Conservation (phyloP, 768 basidiomycete genomes). For the Phanerochaete carnosa region DNA sequence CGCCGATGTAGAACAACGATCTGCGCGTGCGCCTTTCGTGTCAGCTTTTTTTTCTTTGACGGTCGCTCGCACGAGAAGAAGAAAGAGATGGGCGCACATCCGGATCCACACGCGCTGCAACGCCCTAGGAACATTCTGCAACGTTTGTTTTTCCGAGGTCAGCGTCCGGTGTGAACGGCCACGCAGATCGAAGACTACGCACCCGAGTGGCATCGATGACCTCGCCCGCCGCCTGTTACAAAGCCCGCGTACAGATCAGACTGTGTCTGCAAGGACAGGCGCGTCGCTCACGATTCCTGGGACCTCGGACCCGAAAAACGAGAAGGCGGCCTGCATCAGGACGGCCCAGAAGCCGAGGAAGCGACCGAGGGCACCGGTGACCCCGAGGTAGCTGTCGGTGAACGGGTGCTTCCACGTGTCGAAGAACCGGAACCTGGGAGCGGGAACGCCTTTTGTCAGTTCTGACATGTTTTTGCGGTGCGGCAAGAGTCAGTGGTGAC, state of each 20-base stretch:
- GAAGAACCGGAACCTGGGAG: conserved; percentile 18
- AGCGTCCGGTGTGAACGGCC: background rate
- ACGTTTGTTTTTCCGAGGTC: background rate
- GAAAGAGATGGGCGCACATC: no score
- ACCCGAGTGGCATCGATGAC: conserved; percentile 27
- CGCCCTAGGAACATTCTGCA: conserved; percentile 26
- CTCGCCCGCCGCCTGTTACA: conserved; percentile 24
- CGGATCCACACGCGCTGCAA: conserved; percentile 25
- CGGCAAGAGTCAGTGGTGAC: no score
- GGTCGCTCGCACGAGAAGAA: no score
- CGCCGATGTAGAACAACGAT: conserved; percentile 38
- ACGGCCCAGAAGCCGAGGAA: conserved; percentile 30
- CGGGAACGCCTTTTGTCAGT: no score
- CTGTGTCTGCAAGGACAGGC: background rate
- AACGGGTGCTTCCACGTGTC: conserved; percentile 22
- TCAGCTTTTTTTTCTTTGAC: no score
- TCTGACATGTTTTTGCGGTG: no score
- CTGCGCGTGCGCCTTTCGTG: conserved; percentile 14
- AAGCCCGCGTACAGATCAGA: background rate
- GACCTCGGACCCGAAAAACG: conserved; percentile 37
- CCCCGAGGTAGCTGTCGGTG: conserved; percentile 20
- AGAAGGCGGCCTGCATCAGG: conserved; percentile 31
- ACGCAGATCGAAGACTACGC: background rate
- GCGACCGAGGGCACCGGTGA: conserved; percentile 33
- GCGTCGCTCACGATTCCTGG: conserved; percentile 27